Percentiles rank a stretch among this genome's conserved stretches.
Evolutionary conservation across 441 rosid species (phyloP).

Genomic region (Biscutella auriculata): DNA sequence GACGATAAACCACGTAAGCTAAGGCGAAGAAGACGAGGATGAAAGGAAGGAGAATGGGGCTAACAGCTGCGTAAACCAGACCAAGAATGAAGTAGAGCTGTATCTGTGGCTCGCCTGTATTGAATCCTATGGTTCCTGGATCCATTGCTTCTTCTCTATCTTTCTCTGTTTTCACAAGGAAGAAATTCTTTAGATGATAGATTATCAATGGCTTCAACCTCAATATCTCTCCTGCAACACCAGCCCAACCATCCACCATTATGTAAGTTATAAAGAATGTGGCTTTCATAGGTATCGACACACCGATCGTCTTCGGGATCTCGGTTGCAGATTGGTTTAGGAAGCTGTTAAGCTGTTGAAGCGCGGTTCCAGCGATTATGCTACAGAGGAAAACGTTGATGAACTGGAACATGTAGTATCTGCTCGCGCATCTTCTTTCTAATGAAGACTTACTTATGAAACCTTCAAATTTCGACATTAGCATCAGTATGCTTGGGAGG

Average conservation of each 20-base stretch:
- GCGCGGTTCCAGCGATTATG: conserved; percentile 77
- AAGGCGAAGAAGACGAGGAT: conserved; percentile 70
- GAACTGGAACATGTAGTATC: conserved; percentile 80
- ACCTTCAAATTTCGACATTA: conserved; percentile 94
- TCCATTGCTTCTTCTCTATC: conserved; percentile 94
- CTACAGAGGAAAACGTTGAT: conserved; percentile 85
- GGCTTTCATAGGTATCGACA: conserved; percentile 83
- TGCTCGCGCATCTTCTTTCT: conserved; percentile 79
- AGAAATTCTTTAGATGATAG: conserved; percentile 67
- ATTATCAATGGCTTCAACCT: conserved; percentile 74
- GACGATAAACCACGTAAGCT: conserved; percentile 80
- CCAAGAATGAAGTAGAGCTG: conserved; percentile 92
- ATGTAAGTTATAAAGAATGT: conserved; percentile 86
- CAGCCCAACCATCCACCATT: conserved; percentile 99
- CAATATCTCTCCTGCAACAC: conserved; percentile 82
- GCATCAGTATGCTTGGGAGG: conserved; percentile 75
- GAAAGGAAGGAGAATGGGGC: conserved; percentile 81
- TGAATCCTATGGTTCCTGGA: conserved; percentile 87
- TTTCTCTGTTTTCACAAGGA: conserved; percentile 86
- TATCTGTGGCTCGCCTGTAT: conserved; percentile 86
- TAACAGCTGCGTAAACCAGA: conserved; percentile 84
- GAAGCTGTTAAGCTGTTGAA: conserved; percentile 67
- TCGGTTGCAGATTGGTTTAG: conserved; percentile 68
- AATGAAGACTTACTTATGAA: conserved; percentile 53
- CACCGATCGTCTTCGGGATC: conserved; percentile 77